These are phyloP conservation scores for Kodamaea plutei DNA, from an alignment of 1,139 yeast species.

Conservation along the genomic window DNA sequence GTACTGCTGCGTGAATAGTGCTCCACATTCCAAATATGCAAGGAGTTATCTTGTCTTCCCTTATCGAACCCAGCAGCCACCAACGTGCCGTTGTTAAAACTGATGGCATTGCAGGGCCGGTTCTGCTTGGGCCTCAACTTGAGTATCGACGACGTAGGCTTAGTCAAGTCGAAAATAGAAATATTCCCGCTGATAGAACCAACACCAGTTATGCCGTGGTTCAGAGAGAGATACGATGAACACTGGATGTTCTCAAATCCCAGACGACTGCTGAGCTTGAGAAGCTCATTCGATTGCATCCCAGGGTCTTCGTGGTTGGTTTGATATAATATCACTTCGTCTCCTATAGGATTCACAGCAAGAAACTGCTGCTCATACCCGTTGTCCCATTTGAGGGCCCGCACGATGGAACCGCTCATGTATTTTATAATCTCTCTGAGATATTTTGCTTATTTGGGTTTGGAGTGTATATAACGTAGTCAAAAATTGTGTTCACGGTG, in stretches of 20 bases:
- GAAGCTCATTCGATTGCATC: conserved; percentile 35
- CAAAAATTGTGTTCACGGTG: too few species aligned
- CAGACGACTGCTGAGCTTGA: conserved; percentile 47
- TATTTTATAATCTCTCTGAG: not conserved
- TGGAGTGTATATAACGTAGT: too few species aligned
- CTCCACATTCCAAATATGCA: conserved; percentile 80
- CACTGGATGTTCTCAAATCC: conserved; percentile 76
- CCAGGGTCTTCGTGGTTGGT: conserved; percentile 43
- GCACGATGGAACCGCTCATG: conserved; percentile 53
- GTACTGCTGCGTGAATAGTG: conserved; percentile 43
- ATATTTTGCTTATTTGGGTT: too few species aligned
- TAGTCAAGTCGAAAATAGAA: conserved; percentile 56
- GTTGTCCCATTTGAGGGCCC: conserved; percentile 59
- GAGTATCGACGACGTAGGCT: conserved; percentile 33
- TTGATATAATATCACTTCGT: conserved; percentile 59
- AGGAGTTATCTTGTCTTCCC: conserved; percentile 70
- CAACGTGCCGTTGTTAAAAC: conserved; percentile 62
- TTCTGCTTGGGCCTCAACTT: conserved; percentile 61
- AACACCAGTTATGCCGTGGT: conserved; percentile 61
- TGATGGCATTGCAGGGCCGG: conserved; percentile 70
- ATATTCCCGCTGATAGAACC: conserved; percentile 74
- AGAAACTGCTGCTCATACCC: conserved; percentile 54
- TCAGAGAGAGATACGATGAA: conserved; percentile 56
- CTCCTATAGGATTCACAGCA: conserved; percentile 65
- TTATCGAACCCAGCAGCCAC: conserved; percentile 81